phyloP scores from a whole-genome alignment of 495 filamentous ascomycete species.

The Cladorrhinum samala region DNA sequence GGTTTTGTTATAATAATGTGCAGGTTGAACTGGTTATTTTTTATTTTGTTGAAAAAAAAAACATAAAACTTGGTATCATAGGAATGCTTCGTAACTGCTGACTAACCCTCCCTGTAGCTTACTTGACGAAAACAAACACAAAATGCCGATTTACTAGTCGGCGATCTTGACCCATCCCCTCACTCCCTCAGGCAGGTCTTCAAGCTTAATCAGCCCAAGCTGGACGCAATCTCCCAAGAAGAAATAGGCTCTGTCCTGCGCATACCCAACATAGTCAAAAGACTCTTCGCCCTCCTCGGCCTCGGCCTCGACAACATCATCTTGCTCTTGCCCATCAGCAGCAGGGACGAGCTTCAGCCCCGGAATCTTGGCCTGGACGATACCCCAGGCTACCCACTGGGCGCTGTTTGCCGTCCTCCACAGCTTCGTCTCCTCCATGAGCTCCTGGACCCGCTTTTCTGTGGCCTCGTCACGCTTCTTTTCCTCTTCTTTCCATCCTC shows the following conservation, averaged over 20 bases:
- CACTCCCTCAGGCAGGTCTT: conserved; percentile 65
- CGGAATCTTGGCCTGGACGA: conserved; percentile 83
- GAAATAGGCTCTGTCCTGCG: conserved; percentile 83
- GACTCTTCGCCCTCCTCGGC: conserved; percentile 44
- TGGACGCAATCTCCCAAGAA: conserved; percentile 85
- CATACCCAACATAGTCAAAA: conserved; percentile 90
- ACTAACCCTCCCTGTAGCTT: too few species aligned
- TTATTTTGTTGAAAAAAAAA: neutral
- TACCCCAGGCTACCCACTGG: conserved; percentile 93
- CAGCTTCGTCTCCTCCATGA: conserved; percentile 69
- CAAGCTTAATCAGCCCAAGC: conserved; percentile 60
- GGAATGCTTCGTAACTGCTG: too few species aligned
- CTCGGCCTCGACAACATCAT: conserved; percentile 33
- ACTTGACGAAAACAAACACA: too few species aligned
- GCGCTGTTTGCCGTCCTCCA: conserved; percentile 86
- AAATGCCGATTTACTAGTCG: conserved; percentile 42
- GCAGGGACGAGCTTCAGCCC: conserved; percentile 35
- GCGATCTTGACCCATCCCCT: conserved; percentile 55
- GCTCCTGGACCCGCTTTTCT: conserved; percentile 57
- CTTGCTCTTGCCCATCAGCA: conserved; percentile 1
- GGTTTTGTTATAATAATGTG: too few species aligned
- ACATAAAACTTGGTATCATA: neutral
- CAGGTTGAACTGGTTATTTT: neutral
- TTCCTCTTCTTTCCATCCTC: conserved; percentile 55
- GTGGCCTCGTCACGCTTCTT: conserved; percentile 49